Evolutionary conservation across 345 rosid species (phyloP).

Genomic region (Reutealis trisperma): DNA sequence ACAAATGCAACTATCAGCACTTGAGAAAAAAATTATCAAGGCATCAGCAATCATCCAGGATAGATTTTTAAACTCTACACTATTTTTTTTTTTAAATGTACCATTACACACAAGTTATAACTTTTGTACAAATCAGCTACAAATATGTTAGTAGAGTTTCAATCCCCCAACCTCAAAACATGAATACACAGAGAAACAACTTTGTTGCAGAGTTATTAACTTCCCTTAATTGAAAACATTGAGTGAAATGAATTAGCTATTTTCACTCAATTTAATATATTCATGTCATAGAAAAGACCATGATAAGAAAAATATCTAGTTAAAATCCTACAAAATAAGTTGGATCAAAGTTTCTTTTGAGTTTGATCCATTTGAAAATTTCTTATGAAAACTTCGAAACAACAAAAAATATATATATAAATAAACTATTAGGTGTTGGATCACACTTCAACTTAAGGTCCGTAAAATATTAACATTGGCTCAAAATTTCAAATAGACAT

Average conservation of each 20-base stretch:
- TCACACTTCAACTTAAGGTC: neutral
- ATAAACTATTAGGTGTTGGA: too few relatives aligned
- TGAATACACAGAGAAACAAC: neutral
- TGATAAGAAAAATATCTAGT: neutral
- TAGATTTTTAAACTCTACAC: neutral
- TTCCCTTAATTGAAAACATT: neutral
- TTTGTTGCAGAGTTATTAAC: neutral
- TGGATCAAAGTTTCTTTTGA: neutral
- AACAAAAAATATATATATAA: neutral
- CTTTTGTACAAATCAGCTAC: neutral
- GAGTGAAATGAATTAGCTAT: neutral
- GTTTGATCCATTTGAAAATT: neutral
- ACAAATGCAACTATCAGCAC: slow-evolving; percentile 74
- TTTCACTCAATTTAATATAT: neutral
- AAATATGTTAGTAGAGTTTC: neutral
- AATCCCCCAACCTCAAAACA: neutral
- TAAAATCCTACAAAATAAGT: neutral
- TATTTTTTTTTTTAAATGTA: neutral
- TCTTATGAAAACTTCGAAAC: neutral
- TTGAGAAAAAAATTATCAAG: slow-evolving; percentile 7
- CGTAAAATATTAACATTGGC: neutral
- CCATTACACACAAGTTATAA: neutral
- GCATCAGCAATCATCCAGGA: slow-evolving; percentile 6
- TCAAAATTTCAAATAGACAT: neutral
- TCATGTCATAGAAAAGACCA: neutral